Conservation (phyloP, 2,329 filamentous ascomycete genomes). For the Ophiostoma himal-ulmi region DNA sequence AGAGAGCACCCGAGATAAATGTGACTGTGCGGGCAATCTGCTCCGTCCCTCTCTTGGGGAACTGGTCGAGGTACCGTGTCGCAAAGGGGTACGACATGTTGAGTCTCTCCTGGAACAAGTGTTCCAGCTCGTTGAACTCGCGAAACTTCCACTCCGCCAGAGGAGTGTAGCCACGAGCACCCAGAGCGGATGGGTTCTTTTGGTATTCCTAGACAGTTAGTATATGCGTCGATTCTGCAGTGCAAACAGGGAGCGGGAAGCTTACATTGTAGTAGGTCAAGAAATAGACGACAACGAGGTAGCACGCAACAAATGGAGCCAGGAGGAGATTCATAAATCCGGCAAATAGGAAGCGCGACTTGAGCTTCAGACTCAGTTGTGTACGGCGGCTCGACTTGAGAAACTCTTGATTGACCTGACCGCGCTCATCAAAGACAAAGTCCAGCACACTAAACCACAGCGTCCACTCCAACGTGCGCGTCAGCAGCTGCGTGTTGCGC, state of each 20-base stretch:
- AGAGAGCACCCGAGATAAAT: constrained; percentile 80
- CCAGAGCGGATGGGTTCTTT: constrained; percentile 80
- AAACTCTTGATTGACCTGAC: constrained; percentile 81
- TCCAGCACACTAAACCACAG: constrained; percentile 85
- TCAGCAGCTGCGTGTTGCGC: constrained; percentile 73
- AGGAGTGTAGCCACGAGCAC: constrained; percentile 85
- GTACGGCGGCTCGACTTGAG: constrained; percentile 76
- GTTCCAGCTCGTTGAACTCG: constrained; percentile 93
- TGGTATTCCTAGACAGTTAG: constrained; percentile 71
- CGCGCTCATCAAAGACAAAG: constrained; percentile 85
- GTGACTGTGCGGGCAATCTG: constrained; percentile 78
- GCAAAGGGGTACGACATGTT: constrained; percentile 96
- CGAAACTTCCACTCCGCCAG: constrained; percentile 97
- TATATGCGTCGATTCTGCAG: constrained; percentile 12
- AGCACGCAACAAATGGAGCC: constrained; percentile 80
- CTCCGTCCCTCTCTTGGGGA: constrained; percentile 89
- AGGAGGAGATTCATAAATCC: constrained; percentile 81
- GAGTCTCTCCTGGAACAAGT: constrained; percentile 81
- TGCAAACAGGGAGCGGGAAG: constrained; percentile 18
- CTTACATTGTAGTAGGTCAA: constrained; percentile 88
- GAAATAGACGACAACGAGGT: constrained; percentile 82
- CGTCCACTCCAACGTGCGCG: constrained; percentile 86
- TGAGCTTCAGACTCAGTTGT: constrained; percentile 70
- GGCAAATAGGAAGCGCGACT: constrained; percentile 71
- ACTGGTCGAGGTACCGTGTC: constrained; percentile 87